Percentiles rank a stretch among this genome's conserved stretches.
Conservation (phyloP, 2,329 filamentous ascomycete species). For the Cytospora paraplurivora region DNA sequence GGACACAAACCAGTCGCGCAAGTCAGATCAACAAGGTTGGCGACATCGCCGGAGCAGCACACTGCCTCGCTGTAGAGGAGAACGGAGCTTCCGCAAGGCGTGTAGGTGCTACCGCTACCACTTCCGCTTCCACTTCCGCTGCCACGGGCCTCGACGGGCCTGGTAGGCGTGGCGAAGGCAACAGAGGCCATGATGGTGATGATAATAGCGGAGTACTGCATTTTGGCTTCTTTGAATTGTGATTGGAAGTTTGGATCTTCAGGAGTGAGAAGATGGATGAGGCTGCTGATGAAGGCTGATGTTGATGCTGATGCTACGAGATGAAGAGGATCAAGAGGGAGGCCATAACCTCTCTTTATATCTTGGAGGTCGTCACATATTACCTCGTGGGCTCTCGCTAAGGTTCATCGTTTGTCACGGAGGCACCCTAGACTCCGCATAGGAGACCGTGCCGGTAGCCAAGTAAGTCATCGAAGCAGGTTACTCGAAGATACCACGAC, state of each 20-base stretch:
- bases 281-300: slow-evolving; percentile 4
- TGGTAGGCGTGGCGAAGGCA: slow-evolving; percentile 21
- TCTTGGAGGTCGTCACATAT: neutral
- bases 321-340: neutral
- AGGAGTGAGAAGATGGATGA: neutral
- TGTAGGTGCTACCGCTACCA: slow-evolving; percentile 4
- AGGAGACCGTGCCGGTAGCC: neutral
- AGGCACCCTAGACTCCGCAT: neutral
- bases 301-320: slow-evolving; percentile 9
- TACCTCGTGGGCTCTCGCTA: neutral
- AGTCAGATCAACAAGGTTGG: slow-evolving; percentile 5
- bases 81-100: slow-evolving; percentile 5
- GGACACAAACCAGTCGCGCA: slow-evolving; percentile 14
- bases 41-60: slow-evolving; percentile 18
- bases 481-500: neutral
- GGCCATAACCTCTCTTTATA: slow-evolving; percentile 13
- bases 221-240: slow-evolving; percentile 1
- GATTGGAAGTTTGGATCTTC: neutral
- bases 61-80: slow-evolving; percentile 1
- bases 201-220: slow-evolving; percentile 22
- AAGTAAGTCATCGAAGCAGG: neutral
- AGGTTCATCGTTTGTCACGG: neutral
- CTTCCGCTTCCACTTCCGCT: neutral
- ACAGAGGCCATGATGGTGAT: slow-evolving; percentile 24
- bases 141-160: neutral